Evolutionary conservation across 768 basidiomycete species (phyloP).

Genomic region (Suillus americanus): DNA sequence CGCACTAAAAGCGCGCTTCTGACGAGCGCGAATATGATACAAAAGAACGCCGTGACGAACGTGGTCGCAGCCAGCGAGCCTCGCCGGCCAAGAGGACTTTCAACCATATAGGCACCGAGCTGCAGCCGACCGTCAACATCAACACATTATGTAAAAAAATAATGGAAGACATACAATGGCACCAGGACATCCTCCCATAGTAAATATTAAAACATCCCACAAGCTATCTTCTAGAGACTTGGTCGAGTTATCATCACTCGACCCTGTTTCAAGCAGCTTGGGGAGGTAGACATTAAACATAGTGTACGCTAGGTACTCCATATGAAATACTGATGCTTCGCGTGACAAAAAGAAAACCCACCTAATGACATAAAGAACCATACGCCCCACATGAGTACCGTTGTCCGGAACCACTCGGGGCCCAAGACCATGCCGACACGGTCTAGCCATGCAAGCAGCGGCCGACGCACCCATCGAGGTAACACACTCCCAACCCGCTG

Average conservation of each 20-base stretch:
- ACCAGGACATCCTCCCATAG: constrained; percentile 82
- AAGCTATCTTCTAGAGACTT: constrained; percentile 61
- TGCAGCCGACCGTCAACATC: constrained; percentile 27
- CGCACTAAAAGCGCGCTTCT: constrained; percentile 58
- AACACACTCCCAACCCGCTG: constrained; percentile 42
- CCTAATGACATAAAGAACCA: constrained; percentile 83
- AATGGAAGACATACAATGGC: constrained; percentile 57
- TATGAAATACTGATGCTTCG: not conserved
- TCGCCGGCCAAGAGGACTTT: constrained; percentile 64
- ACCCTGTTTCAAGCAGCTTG: constrained; percentile 69
- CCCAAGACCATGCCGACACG: constrained; percentile 68
- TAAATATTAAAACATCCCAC: constrained; percentile 87
- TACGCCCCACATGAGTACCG: constrained; percentile 72
- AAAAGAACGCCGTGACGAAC: constrained; percentile 73
- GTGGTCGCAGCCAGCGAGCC: constrained; percentile 77
- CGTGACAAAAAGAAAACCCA: constrained; percentile 30
- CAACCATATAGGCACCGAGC: constrained; percentile 86
- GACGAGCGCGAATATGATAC: constrained; percentile 65
- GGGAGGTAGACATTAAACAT: constrained; percentile 95
- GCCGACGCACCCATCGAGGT: constrained; percentile 55
- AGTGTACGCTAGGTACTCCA: constrained; percentile 60
- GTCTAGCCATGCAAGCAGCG: constrained; percentile 67
- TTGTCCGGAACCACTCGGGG: constrained; percentile 76
- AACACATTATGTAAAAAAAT: not conserved
- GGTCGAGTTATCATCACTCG: constrained; percentile 22